These are phyloP conservation scores for Colletotrichum chrysophilum DNA, from an alignment of 2,329 filamentous ascomycete genomes.

Conservation along the genomic window DNA sequence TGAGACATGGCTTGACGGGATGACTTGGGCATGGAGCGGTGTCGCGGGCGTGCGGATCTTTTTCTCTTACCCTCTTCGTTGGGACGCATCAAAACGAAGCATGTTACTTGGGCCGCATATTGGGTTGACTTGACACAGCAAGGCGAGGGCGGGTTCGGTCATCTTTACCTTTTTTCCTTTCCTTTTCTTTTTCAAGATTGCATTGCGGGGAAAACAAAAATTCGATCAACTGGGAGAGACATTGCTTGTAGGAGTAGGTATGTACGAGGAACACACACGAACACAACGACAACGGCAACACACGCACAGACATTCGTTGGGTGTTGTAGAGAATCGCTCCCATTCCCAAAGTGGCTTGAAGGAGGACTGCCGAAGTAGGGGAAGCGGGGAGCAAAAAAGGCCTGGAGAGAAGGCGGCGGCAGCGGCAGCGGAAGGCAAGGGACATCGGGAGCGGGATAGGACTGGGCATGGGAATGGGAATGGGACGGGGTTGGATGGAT, in stretches of 20 bases:
- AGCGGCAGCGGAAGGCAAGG: background rate
- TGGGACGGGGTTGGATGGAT: background rate
- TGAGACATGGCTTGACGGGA: slow-evolving; percentile 18
- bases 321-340: background rate
- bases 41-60: slow-evolving; percentile 5
- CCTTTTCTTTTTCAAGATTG: background rate
- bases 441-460: background rate
- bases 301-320: background rate
- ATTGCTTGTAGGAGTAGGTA: slow-evolving; percentile 12
- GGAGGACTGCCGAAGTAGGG: background rate
- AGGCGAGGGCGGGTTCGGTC: slow-evolving; percentile 11
- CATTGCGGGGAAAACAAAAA: slow-evolving; percentile 16
- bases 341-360: background rate
- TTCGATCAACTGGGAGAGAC: background rate
- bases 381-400: background rate
- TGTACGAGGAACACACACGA: background rate
- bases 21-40: slow-evolving; percentile 2
- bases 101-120: slow-evolving; percentile 15
- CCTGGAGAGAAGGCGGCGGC: background rate
- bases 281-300: background rate
- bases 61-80: background rate
- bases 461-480: background rate
- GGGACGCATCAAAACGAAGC: slow-evolving; percentile 6
- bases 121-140: slow-evolving; percentile 1
- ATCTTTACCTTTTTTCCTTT: background rate